Percentiles rank a stretch among this genome's conserved stretches.
These are phyloP conservation scores for Hypholoma sublateritium DNA, from an alignment of 768 basidiomycete species.

Conservation along the genomic window DNA sequence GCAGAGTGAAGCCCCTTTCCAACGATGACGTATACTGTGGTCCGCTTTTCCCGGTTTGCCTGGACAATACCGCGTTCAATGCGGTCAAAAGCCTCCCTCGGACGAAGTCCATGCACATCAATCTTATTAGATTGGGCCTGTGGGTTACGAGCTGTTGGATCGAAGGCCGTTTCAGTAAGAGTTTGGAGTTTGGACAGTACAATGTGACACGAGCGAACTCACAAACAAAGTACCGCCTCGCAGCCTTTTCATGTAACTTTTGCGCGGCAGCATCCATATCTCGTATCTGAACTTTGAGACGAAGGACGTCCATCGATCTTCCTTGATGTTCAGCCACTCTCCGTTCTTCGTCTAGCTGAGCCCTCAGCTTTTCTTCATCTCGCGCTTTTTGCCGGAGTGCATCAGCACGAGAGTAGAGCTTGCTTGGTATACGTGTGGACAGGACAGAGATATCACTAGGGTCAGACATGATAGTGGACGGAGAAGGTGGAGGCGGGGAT, in stretches of 20 bases:
- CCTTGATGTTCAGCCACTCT: slow-evolving; percentile 29
- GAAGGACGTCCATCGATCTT: slow-evolving; percentile 36
- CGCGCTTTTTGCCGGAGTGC: slow-evolving; percentile 39
- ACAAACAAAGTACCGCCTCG: slow-evolving; percentile 45
- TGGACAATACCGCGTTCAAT: slow-evolving; percentile 44
- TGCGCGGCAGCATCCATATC: slow-evolving; percentile 32
- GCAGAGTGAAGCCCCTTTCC: slow-evolving; percentile 86
- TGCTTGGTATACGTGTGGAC: slow-evolving; percentile 30
- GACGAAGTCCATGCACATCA: slow-evolving; percentile 51
- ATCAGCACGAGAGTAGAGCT: slow-evolving; percentile 34
- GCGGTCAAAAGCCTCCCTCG: slow-evolving; percentile 42
- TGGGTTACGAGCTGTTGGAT: slow-evolving; percentile 37
- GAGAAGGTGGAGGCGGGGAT: slow-evolving; percentile 15
- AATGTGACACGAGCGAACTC: slow-evolving; percentile 16
- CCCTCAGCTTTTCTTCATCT: slow-evolving; percentile 31
- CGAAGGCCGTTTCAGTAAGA: slow-evolving; percentile 7
- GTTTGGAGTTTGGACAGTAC: background rate
- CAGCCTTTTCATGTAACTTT: slow-evolving; percentile 45
- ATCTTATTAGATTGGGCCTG: slow-evolving; percentile 32
- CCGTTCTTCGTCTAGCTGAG: slow-evolving; percentile 26
- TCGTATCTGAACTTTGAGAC: slow-evolving; percentile 36
- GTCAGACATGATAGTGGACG: slow-evolving; percentile 21
- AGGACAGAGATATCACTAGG: slow-evolving; percentile 24
- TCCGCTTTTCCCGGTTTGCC: slow-evolving; percentile 31
- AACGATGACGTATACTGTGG: slow-evolving; percentile 43